phyloP scores from a whole-genome alignment of 1,284 basidiomycete genomes.

The Tylopilus orsonianus region DNA sequence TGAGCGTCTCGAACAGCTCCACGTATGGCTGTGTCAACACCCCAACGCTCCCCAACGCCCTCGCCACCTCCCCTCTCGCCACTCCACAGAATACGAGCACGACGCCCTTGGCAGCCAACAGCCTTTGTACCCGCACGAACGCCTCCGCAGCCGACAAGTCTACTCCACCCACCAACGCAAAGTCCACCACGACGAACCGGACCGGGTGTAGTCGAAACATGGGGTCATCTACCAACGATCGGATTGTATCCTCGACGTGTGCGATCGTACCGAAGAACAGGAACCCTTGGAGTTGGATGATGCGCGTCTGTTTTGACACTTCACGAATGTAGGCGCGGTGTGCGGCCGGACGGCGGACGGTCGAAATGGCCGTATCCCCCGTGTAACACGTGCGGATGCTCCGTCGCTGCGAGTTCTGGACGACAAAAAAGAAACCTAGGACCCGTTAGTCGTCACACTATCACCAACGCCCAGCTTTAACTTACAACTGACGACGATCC shows the following conservation, averaged over 20 bases:
- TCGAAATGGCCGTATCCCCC: constrained; percentile 83
- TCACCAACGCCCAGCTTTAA: constrained; percentile 8
- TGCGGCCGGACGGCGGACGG: constrained; percentile 85
- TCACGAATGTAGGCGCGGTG: constrained; percentile 90
- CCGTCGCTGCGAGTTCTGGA: constrained; percentile 83
- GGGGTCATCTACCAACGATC: constrained; percentile 70
- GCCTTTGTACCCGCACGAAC: constrained; percentile 86
- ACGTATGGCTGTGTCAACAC: constrained; percentile 77
- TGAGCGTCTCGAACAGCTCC: constrained; percentile 82
- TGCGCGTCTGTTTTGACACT: constrained; percentile 89
- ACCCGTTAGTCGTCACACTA: constrained; percentile 7
- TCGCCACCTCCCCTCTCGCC: constrained; percentile 58
- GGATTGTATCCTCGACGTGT: constrained; percentile 81
- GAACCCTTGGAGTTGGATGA: constrained; percentile 89
- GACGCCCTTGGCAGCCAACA: constrained; percentile 77
- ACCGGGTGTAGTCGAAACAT: constrained; percentile 81
- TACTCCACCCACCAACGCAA: constrained; percentile 83
- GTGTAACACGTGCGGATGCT: constrained; percentile 83
- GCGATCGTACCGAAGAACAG: constrained; percentile 97
- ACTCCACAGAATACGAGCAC: constrained; percentile 91
- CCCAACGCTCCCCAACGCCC: constrained; percentile 72
- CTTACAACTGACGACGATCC: constrained; percentile 87
- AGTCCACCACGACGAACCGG: constrained; percentile 87
- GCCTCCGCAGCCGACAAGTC: constrained; percentile 97
- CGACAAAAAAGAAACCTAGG: constrained; percentile 90